Evolutionary conservation across 768 basidiomycete genomes (phyloP), one percentile per base, ranked within the genome.

Genomic region (Ramaria sp.): DNA sequence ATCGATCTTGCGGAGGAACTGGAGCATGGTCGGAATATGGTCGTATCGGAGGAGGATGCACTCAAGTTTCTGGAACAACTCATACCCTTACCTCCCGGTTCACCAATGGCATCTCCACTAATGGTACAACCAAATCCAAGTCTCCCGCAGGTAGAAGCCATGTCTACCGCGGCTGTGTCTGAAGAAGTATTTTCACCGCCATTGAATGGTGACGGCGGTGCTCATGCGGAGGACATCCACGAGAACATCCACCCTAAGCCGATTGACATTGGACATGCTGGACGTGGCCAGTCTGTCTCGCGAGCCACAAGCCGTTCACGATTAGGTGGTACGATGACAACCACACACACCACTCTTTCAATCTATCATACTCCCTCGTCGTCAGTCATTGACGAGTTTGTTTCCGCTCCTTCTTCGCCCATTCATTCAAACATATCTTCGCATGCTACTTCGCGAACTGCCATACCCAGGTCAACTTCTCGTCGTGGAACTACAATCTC

Each of bases 281-380:
- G 30, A 16, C 42, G 47, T 37, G 38, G 50, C 34, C 55, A 13
- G 18, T 69, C 69, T 30, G 71, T 73, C 55, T 72, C 73, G 3
- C 71, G 71, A 53, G 79, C 81, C 6, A 73, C 71, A 51, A 71
- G 72, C 28, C 70, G 73, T 55, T 70, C 75, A 9, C 55, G 58
- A n/a, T 45, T 69, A 55, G 63, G 70, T 18, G 76, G 78, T 30
- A 84, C 83, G 1, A 65, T 81, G 57, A 72, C 76, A 36, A 81
- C 81, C 20, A 74, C 77, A 5, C 75, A 74, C 49, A 81, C 83
- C 0, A 74, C 74, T 1, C 63, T 79, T 3, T 79, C 83, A 0
- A 71, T 81, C 39, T 90, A 83, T 66, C 83, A 88, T 65, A 90
- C 88, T 0, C 86, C 88, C 6, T 78, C 82, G 0, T 89, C 88